Evolutionary conservation across 1,139 yeast genomes (phyloP).

Genomic region (Saccharomycopsis phalli): DNA sequence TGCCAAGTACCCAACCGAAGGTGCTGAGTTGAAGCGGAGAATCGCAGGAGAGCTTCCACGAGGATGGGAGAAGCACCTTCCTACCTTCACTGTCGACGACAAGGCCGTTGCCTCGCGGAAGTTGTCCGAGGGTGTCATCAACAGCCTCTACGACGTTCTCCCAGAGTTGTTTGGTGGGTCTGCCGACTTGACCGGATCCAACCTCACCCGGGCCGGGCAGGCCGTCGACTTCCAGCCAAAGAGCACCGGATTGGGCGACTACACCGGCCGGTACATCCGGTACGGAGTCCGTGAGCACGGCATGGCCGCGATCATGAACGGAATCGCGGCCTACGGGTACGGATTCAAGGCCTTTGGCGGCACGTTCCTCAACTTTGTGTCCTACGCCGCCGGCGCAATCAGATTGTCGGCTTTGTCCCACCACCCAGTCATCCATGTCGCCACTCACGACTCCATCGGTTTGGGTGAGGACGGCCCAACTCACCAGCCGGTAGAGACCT

Average conservation of each 20-base stretch:
- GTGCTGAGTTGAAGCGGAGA: constrained; percentile 79
- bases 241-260: constrained; percentile 71
- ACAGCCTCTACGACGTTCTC: constrained; percentile 50
- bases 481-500: constrained; percentile 98
- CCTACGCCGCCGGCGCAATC: constrained; percentile 96
- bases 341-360: constrained; percentile 93
- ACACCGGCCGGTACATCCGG: constrained; percentile 90
- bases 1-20: constrained; percentile 68
- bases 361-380: constrained; percentile 96
- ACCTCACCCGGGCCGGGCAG: constrained; percentile 82
- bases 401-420: constrained; percentile 92
- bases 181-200: constrained; percentile 97
- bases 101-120: constrained; percentile 90
- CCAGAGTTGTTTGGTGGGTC: constrained; percentile 98
- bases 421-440: constrained; percentile 93
- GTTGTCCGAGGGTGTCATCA: constrained; percentile 77
- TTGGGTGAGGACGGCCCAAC: constrained; percentile 99
- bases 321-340: constrained; percentile 93
- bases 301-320: constrained; percentile 98
- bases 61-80: constrained; percentile 74
- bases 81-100: constrained; percentile 72
- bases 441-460: constrained; percentile 98
- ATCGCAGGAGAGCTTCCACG: constrained; percentile 72
- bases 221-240: constrained; percentile 95
- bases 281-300: constrained; percentile 99